phyloP scores from a whole-genome alignment of 176 grass and related monocot species.

The Calamus simplicifolius region DNA sequence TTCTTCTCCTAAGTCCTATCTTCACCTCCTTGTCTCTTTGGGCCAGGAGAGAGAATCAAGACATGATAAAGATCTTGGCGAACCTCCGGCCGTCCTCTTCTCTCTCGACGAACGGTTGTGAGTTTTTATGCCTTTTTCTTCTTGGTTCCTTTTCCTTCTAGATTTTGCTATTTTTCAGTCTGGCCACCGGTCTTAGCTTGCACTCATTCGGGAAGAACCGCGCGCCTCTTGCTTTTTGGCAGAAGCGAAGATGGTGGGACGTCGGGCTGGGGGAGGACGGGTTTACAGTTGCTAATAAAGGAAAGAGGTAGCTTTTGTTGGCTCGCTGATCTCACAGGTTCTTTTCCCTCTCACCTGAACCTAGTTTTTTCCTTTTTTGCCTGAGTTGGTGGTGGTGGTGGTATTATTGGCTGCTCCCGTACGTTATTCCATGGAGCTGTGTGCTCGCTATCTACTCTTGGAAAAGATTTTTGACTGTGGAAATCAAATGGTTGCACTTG shows the following conservation, averaged over 20 bases:
- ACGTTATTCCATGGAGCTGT: conserved; percentile 4
- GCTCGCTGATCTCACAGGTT: neutral
- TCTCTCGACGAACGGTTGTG: no score
- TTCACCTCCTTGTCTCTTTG: neutral
- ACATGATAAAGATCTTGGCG: no score
- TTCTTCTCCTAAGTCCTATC: neutral
- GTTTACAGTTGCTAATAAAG: neutral
- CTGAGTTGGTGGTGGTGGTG: neutral
- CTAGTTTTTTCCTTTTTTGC: neutral
- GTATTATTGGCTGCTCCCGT: neutral
- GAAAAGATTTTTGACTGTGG: no score
- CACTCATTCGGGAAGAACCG: no score
- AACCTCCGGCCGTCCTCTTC: no score
- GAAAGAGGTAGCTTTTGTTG: neutral
- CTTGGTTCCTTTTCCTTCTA: no score
- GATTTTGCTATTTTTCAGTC: no score
- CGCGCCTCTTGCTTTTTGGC: no score
- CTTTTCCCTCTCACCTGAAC: neutral
- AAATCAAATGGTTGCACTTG: neutral
- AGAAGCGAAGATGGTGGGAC: no score
- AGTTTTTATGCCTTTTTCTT: no score
- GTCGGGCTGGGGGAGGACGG: no score
- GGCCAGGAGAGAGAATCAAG: neutral
- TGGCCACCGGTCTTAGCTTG: no score
- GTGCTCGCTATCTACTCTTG: neutral